Evolutionary conservation across 164 flowering plant genomes (phyloP), one percentile per base, ranked within the genome.

Genomic region (Magnolia officinalis): DNA sequence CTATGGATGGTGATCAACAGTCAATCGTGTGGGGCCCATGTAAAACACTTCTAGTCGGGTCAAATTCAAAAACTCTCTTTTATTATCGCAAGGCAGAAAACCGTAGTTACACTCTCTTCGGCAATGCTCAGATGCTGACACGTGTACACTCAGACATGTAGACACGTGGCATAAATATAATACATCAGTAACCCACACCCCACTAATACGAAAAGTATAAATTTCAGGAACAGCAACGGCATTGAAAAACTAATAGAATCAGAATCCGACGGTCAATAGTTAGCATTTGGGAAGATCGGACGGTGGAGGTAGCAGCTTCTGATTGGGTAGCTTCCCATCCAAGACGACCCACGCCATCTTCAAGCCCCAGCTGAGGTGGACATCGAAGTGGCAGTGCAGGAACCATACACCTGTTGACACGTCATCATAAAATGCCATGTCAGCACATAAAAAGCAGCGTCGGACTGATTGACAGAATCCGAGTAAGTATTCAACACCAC

Each of bases 311-410:
- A 19, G 78, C 51, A 75, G 65, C 24, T 75, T 75, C 66, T 75
- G 78, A n/a, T 31, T 75, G 18, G 78, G 78, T 50, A 75, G 72
- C 63, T 52, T 29, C 59, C 78, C 78, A 68, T 75, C 78, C 59
- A 75, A 24, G 26, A 75, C 78, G 10, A 75, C 8, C 78, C 73
- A 75, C 29, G 72, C 72, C 72, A 75, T 75, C 78, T 69, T 75
- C 66, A 75, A 24, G 11, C 78, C 78, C 78, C 78, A 75, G 63
- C 78, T 75, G 50, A 49, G 49, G 72, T 75, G 78, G 10, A 75
- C 72, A 18, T 75, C 78, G 18, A 75, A 58, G 51, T 75, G 78
- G 73, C 78, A 75, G 37, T 75, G 78, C 78, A 75, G 69, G 65
- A 75, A 75, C 78, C 78, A 75, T 19, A 68, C 78, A 75, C 78